phyloP scores from a whole-genome alignment of 2,329 filamentous ascomycete species.

The Cyphellophora europaea region DNA sequence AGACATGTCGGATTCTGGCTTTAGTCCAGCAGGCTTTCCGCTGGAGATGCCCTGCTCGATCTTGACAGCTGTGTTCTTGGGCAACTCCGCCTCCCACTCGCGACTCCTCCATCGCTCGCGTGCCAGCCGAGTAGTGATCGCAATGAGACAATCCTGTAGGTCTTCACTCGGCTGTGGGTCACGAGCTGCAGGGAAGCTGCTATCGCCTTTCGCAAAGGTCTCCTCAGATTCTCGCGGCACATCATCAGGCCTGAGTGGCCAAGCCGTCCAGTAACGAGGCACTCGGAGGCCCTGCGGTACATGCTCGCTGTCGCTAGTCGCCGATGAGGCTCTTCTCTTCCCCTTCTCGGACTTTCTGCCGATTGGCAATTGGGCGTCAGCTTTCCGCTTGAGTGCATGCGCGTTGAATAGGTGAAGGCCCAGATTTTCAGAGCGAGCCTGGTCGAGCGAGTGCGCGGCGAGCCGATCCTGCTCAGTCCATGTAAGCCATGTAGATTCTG shows the following conservation, averaged over 20 bases:
- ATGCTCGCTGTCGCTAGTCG: no score
- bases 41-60: background rate
- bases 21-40: background rate
- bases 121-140: conserved; percentile 55
- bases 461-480: conserved; percentile 81
- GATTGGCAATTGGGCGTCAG: conserved; percentile 10
- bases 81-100: background rate
- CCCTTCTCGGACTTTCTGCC: background rate
- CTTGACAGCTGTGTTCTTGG: background rate
- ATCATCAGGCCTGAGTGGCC: conserved; percentile 59
- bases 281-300: no score
- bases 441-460: conserved; percentile 54
- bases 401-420: conserved; percentile 71
- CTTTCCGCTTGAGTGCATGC: conserved; percentile 54
- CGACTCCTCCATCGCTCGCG: conserved; percentile 46
- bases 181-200: no score
- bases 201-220: no score
- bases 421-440: conserved; percentile 57
- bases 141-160: conserved; percentile 62
- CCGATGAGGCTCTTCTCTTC: no score
- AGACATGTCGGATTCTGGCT: background rate
- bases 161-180: conserved; percentile 45
- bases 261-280: conserved; percentile 60
- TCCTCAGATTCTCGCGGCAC: conserved; percentile 54
- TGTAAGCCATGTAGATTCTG: conserved; percentile 63